Evolutionary conservation across 352 stramenopile genomes (phyloP), one percentile per base, ranked within the genome.

Genomic region (Phytophthora aleatoria): DNA sequence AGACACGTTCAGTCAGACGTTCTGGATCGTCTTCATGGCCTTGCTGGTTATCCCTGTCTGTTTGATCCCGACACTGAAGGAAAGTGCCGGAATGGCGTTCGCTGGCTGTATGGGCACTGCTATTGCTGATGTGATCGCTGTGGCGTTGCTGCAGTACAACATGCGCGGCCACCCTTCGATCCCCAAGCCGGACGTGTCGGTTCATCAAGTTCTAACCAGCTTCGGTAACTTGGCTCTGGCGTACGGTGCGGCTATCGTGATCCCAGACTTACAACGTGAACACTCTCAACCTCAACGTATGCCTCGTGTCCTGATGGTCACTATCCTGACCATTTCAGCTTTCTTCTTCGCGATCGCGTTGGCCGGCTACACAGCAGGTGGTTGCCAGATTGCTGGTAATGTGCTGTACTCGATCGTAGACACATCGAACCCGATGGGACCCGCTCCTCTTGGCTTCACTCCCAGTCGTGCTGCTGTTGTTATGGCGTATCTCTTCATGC

Each of bases 401-500:
- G 20, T 67, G 4, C 20, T 67, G 11, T 67, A 57, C 36, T 67
- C 51, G 5, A 62, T 62, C 26, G 51, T 67, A 11, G 24, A 67
- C 51, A 67, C 60, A 1, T 62, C 60, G 2, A 55, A 67, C 28
- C 60, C 60, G 7, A 5, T 62, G 26, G 42, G 51, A 20, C 28
- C 72, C 0, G 65, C 67, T 13, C 57, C 54, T 20, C 70, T 88
- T 3, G 81, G 81, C 16, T 88, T 89, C 53, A 49, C 27, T 4
- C n/a, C 69, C n/a, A 67, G 73, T 71, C 49, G 68, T 24, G 77
- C 69, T 27, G 65, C 61, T 20, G 70, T 77, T 7, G 65, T 81
- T 30, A 64, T 83, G 57, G 70, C 73, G 7, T 89, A 79, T 47
- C 54, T 79, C 5, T 80, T 69, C 50, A 85, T 81, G 72, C 72